A percentile compares a stretch with the other conserved stretches of the same genome.
Conservation (phyloP, 495 filamentous ascomycete species). For the Penicillium dipodomyicola region DNA sequence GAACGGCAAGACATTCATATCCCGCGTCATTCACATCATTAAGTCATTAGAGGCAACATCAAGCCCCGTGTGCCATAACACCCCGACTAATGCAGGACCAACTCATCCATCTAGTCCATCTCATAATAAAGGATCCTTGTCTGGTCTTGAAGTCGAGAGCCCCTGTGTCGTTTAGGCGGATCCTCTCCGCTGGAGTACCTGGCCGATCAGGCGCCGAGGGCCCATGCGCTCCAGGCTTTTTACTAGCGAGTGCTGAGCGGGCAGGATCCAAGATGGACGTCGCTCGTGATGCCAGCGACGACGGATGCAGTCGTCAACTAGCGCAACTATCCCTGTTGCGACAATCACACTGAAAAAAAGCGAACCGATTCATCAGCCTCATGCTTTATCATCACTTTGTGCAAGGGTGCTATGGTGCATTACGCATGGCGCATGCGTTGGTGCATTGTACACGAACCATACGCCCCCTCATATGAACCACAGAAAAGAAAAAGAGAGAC, state of each 20-base stretch:
- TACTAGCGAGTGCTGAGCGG: conserved; percentile 57
- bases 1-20: background rate
- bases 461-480: background rate
- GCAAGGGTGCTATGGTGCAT: background rate
- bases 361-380: conserved; percentile 28
- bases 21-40: conserved; percentile 5
- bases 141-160: background rate
- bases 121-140: background rate
- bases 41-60: conserved; percentile 5
- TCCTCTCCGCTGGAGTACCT: conserved; percentile 65
- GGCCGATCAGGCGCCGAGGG: conserved; percentile 72
- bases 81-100: conserved; percentile 6
- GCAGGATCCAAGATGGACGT: conserved; percentile 51
- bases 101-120: background rate
- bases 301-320: conserved; percentile 91
- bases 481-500: background rate
- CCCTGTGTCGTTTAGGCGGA: conserved; percentile 30
- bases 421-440: conserved; percentile 4
- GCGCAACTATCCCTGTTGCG: conserved; percentile 81
- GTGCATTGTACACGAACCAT: conserved; percentile 8
- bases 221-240: conserved; percentile 63
- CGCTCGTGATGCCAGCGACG: conserved; percentile 70
- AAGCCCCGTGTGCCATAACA: background rate
- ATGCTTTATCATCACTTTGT: background rate
- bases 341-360: conserved; percentile 67